These are phyloP conservation scores for Hyaloscypha variabilis DNA, from an alignment of 495 filamentous ascomycete species.

Conservation along the genomic window DNA sequence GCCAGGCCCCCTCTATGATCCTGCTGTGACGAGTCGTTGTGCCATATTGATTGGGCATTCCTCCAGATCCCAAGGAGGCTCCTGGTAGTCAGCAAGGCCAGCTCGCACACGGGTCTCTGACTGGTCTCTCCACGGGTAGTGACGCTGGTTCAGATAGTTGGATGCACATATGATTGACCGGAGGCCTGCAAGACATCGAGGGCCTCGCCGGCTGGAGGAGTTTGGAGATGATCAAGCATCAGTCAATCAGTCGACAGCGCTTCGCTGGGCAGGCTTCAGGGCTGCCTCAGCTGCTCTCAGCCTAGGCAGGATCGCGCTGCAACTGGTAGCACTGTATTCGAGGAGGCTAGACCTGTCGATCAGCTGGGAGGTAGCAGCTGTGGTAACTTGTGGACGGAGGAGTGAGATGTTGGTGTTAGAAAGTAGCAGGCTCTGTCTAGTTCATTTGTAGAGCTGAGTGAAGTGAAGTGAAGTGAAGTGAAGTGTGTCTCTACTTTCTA, in stretches of 20 bases:
- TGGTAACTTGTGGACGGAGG: neutral
- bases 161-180: neutral
- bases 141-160: neutral
- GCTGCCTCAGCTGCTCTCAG: neutral
- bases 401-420: neutral
- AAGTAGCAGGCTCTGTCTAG: neutral
- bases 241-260: neutral
- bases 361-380: neutral
- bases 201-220: neutral
- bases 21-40: neutral
- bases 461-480: too few relatives aligned
- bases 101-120: neutral
- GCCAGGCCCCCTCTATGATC: neutral
- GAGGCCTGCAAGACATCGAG: slow-evolving; percentile 2
- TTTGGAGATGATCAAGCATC: neutral
- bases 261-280: neutral
- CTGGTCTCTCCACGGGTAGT: neutral
- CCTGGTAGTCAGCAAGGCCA: neutral
- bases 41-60: neutral
- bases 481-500: neutral
- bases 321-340: too few relatives aligned
- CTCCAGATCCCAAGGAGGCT: neutral
- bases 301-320: neutral
- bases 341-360: neutral
- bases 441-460: neutral